A percentile compares a stretch with the other conserved stretches of the same genome.
These are phyloP conservation scores for Neurospora sp. DNA, from an alignment of 495 filamentous ascomycete genomes.

Conservation along the genomic window DNA sequence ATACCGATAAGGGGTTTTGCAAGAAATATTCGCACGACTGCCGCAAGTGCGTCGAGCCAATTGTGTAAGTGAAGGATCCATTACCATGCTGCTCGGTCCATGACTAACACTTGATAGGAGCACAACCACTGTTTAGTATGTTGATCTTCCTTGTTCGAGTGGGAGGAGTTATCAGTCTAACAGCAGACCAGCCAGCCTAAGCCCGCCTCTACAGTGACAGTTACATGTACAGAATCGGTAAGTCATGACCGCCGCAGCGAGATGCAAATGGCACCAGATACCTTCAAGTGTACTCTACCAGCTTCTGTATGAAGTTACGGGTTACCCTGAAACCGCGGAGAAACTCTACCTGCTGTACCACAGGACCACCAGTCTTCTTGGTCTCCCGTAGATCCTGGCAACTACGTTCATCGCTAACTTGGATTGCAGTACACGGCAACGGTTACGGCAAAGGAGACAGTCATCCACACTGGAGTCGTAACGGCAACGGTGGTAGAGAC, in stretches of 20 bases:
- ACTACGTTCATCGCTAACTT: neutral
- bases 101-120: neutral
- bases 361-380: neutral
- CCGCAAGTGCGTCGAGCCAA: neutral
- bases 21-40: neutral
- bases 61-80: neutral
- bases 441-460: neutral
- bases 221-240: constrained; percentile 2
- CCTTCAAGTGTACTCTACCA: neutral
- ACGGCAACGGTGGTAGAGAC: constrained; percentile 2
- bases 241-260: neutral
- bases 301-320: neutral
- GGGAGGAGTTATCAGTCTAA: neutral
- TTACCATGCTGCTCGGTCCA: neutral
- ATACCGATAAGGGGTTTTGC: neutral
- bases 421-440: neutral
- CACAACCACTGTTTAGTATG: neutral
- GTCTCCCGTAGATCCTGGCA: neutral
- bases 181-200: neutral
- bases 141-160: neutral
- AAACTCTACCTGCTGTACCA: neutral
- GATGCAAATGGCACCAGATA: neutral
- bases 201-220: neutral
- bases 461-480: neutral
- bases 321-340: neutral